Percentiles rank a stretch among this genome's conserved stretches.
These are phyloP conservation scores for Acanthamoeba triangularis DNA, from an alignment of 208 protist species.

Conservation along the genomic window DNA sequence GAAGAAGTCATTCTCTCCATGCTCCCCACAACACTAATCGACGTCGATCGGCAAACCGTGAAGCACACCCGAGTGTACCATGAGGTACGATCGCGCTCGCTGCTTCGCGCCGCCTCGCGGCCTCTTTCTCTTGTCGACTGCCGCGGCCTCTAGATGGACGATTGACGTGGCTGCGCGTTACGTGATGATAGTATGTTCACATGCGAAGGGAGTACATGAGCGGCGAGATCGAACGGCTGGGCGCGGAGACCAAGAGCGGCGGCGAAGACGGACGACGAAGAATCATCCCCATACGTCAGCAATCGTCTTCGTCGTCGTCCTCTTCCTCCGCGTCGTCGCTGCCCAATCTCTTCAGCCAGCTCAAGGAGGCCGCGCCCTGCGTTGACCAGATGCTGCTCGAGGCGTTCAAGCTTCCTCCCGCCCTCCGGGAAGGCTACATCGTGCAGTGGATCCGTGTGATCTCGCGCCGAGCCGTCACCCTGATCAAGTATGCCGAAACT, in stretches of 20 bases:
- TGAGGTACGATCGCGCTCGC: not conserved
- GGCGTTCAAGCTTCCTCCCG: constrained; percentile 32
- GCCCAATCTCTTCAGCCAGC: not conserved
- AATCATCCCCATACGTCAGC: not conserved
- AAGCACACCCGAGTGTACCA: constrained; percentile 74
- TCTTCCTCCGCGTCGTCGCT: not conserved
- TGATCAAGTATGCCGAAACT: constrained; percentile 71
- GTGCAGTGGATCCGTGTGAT: constrained; percentile 64
- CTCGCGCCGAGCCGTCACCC: constrained; percentile 7
- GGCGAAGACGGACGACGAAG: not conserved
- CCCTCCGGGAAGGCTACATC: constrained; percentile 38
- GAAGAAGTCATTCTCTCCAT: constrained; percentile 75
- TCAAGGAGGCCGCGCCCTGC: constrained; percentile 55
- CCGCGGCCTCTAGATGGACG: not conserved
- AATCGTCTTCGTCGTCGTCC: not conserved
- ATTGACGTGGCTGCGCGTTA: not conserved
- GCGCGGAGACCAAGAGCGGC: not conserved
- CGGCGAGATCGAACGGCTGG: constrained; percentile 1
- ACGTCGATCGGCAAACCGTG: constrained; percentile 64
- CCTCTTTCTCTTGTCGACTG: not conserved
- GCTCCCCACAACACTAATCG: constrained; percentile 65
- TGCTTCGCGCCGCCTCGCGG: too few species aligned
- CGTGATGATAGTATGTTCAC: not conserved
- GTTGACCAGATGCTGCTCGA: constrained; percentile 15
- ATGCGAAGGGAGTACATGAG: constrained; percentile 38